Percentiles rank a stretch among this genome's conserved stretches.
Evolutionary conservation across 371 early-diverging fungal genomes (phyloP).

Genomic region (Polyrhizophydium stewartii): DNA sequence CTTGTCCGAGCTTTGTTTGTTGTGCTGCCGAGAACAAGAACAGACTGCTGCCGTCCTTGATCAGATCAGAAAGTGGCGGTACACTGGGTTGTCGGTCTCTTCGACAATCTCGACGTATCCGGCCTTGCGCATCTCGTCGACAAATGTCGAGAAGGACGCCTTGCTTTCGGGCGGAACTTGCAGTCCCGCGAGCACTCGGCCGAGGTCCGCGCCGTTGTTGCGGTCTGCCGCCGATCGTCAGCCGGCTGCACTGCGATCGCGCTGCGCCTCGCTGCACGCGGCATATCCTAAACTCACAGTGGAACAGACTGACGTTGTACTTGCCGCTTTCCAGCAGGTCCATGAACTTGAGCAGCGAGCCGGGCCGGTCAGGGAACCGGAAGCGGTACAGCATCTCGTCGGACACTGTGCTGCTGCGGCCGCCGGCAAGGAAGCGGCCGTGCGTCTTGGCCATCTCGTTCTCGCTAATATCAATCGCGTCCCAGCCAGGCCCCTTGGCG

Average conservation of each 20-base stretch:
- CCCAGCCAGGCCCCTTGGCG: constrained; percentile 32
- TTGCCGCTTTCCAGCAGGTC: constrained; percentile 41
- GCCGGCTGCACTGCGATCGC: background rate
- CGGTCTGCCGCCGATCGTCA: constrained; percentile 77
- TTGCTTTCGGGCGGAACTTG: constrained; percentile 62
- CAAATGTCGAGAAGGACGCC: constrained; percentile 31
- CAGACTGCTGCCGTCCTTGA: too few relatives aligned
- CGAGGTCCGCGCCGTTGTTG: constrained; percentile 86
- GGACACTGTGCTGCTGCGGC: constrained; percentile 51
- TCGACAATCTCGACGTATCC: constrained; percentile 69
- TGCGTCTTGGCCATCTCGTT: constrained; percentile 94
- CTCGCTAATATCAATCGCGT: constrained; percentile 67
- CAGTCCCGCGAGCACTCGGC: constrained; percentile 79
- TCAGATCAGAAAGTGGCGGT: background rate
- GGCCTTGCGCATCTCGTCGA: constrained; percentile 59
- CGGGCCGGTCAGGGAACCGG: constrained; percentile 90
- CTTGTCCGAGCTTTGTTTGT: too few relatives aligned
- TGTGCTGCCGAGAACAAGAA: too few relatives aligned
- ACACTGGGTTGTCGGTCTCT: constrained; percentile 59
- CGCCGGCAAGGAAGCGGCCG: constrained; percentile 85
- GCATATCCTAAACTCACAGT: constrained; percentile 1
- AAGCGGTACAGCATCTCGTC: constrained; percentile 84
- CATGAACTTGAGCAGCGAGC: constrained; percentile 77
- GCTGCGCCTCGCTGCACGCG: too few relatives aligned
- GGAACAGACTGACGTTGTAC: constrained; percentile 7